These are phyloP conservation scores for Aspergillus hortae DNA, from an alignment of 2,329 filamentous ascomycete genomes.

Conservation along the genomic window DNA sequence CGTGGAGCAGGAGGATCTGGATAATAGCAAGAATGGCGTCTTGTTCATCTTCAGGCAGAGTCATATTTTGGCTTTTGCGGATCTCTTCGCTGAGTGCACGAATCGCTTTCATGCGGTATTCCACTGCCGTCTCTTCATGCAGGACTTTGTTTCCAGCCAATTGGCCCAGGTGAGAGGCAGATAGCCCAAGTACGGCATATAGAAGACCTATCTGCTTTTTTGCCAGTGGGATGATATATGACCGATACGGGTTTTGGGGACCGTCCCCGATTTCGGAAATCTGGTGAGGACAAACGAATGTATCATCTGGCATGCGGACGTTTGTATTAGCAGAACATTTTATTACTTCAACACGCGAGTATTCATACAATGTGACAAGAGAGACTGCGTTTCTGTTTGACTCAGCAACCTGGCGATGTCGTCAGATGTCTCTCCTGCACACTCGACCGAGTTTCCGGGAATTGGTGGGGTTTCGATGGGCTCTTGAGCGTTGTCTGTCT, in stretches of 20 bases:
- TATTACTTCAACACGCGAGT: neutral
- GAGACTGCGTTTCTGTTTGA: conserved; percentile 13
- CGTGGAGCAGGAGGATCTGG: conserved; percentile 28
- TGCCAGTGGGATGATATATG: conserved; percentile 27
- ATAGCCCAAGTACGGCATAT: conserved; percentile 26
- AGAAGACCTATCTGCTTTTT: conserved; percentile 25
- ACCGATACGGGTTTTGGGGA: conserved; percentile 25
- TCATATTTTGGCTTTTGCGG: conserved; percentile 21
- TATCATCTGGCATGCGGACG: conserved; percentile 18
- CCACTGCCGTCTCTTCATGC: conserved; percentile 23
- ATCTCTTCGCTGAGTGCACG: conserved; percentile 23
- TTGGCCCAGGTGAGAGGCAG: conserved; percentile 26
- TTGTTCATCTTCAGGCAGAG: conserved; percentile 22
- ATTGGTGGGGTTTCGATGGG: neutral
- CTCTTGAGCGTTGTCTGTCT: neutral
- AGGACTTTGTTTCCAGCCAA: conserved; percentile 16
- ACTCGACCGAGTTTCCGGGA: neutral
- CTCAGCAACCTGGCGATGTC: conserved; percentile 8
- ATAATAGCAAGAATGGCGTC: conserved; percentile 28
- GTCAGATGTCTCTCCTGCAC: neutral
- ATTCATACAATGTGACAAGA: conserved; percentile 22
- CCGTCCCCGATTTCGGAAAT: conserved; percentile 21
- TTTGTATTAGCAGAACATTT: neutral
- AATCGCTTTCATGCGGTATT: conserved; percentile 28
- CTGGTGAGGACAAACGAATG: conserved; percentile 27